Evolutionary conservation across 2,329 filamentous ascomycete species (phyloP).

Genomic region (Xylariaceae sp.): DNA sequence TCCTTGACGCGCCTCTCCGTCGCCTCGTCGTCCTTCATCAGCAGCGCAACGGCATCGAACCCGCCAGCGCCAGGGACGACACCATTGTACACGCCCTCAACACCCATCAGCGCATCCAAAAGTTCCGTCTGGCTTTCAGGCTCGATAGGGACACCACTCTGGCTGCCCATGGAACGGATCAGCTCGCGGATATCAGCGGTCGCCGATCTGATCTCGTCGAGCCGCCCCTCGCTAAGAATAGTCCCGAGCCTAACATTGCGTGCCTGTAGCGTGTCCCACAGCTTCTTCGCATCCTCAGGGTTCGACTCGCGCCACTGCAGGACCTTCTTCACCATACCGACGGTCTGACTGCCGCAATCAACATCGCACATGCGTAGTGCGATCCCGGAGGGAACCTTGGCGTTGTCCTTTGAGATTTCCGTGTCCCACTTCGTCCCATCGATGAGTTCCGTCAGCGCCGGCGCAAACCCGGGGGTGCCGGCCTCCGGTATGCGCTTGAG

Average conservation of each 20-base stretch:
- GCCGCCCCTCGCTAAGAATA: slow-evolving; percentile 46
- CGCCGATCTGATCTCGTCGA: slow-evolving; percentile 40
- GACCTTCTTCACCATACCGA: slow-evolving; percentile 92
- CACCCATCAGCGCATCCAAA: slow-evolving; percentile 63
- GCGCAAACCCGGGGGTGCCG: slow-evolving; percentile 60
- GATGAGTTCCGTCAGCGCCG: slow-evolving; percentile 59
- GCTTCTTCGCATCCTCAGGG: slow-evolving; percentile 53
- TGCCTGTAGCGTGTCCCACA: slow-evolving; percentile 72
- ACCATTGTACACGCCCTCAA: slow-evolving; percentile 80
- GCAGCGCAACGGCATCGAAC: slow-evolving; percentile 78
- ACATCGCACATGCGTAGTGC: slow-evolving; percentile 92
- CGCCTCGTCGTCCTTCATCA: slow-evolving; percentile 67
- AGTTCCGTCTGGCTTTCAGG: slow-evolving; percentile 78
- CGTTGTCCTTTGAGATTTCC: slow-evolving; percentile 62
- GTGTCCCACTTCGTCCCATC: slow-evolving; percentile 69
- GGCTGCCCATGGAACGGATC: slow-evolving; percentile 70
- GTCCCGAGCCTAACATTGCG: slow-evolving; percentile 66
- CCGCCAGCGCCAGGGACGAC: slow-evolving; percentile 93
- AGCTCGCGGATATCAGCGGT: slow-evolving; percentile 51
- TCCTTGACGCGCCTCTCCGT: slow-evolving; percentile 55
- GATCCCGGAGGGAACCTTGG: slow-evolving; percentile 66
- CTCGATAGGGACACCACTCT: slow-evolving; percentile 80
- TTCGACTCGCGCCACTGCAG: slow-evolving; percentile 71
- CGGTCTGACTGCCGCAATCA: slow-evolving; percentile 87
- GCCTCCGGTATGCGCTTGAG: slow-evolving; percentile 62